Conservation (phyloP, 352 stramenopile species). For the Globisporangium megalacanthum region DNA sequence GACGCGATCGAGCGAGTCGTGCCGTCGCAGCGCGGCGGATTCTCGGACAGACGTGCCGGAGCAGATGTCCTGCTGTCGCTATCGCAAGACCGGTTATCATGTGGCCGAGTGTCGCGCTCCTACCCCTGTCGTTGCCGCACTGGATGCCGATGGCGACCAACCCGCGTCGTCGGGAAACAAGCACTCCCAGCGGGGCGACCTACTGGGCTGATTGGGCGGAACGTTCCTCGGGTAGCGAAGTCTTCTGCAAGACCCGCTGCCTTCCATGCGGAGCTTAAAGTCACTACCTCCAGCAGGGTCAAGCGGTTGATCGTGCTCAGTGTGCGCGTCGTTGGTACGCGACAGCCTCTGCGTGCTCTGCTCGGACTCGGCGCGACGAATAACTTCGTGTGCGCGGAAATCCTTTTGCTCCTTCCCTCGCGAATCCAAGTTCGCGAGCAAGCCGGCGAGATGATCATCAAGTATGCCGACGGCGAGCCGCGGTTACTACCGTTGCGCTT, state of each 20-base stretch:
- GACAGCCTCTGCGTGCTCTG: background rate
- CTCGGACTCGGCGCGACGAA: background rate
- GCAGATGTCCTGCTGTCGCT: background rate
- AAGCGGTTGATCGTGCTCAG: conserved; percentile 15
- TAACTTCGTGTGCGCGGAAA: background rate
- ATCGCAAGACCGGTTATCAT: background rate
- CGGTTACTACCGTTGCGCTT: conserved; percentile 9
- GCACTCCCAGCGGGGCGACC: too few species aligned
- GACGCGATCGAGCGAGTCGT: too few species aligned
- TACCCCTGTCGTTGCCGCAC: background rate
- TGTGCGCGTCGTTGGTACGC: conserved; percentile 12
- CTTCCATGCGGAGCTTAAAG: conserved; percentile 5
- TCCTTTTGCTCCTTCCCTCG: background rate
- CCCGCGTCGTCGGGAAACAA: background rate
- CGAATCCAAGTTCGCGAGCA: background rate
- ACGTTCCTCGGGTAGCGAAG: too few species aligned
- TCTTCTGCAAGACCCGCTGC: background rate
- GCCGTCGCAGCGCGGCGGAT: too few species aligned
- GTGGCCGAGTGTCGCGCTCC: conserved; percentile 5
- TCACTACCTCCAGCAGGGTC: conserved; percentile 15
- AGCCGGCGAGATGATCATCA: background rate
- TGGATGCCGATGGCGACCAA: conserved; percentile 5
- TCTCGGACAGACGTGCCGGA: too few species aligned
- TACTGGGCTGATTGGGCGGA: background rate
- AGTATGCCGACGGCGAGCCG: conserved; percentile 4